phyloP scores from a whole-genome alignment of 805 yeast genomes.

The Candida sithepensis region DNA sequence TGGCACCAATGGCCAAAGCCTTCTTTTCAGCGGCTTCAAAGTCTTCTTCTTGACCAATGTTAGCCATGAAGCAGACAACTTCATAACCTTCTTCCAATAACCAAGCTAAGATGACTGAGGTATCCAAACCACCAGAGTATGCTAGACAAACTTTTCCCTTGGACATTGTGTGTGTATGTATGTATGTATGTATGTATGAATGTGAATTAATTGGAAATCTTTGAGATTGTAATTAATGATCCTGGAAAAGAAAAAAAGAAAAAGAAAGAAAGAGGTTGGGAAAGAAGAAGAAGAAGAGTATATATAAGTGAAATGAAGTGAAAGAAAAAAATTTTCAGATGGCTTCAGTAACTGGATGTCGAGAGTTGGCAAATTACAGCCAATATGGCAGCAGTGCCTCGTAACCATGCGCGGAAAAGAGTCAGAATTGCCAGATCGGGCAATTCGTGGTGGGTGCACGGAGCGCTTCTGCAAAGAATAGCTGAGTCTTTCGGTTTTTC shows the following conservation, averaged over 20 bases:
- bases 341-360: slow-evolving; percentile 3
- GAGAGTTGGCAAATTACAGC: slow-evolving; percentile 1
- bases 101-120: slow-evolving; percentile 98
- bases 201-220: background rate
- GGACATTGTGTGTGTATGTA: slow-evolving; percentile 51
- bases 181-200: no score
- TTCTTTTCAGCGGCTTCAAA: slow-evolving; percentile 95
- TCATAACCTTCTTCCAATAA: slow-evolving; percentile 96
- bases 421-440: slow-evolving; percentile 12
- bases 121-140: slow-evolving; percentile 98
- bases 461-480: background rate
- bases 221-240: background rate
- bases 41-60: slow-evolving; percentile 99
- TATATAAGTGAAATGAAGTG: background rate
- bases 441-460: background rate
- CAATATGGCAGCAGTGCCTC: slow-evolving; percentile 3
- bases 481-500: no score
- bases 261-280: background rate
- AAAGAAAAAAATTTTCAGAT: slow-evolving; percentile 5
- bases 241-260: background rate
- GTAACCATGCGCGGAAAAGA: slow-evolving; percentile 15
- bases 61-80: slow-evolving; percentile 96
- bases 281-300: background rate
- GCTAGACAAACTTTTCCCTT: slow-evolving; percentile 99
- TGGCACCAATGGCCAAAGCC: slow-evolving; percentile 95